These are phyloP conservation scores for Hamamelis virginiana DNA, from an alignment of 164 flowering plant genomes.

Conservation along the genomic window DNA sequence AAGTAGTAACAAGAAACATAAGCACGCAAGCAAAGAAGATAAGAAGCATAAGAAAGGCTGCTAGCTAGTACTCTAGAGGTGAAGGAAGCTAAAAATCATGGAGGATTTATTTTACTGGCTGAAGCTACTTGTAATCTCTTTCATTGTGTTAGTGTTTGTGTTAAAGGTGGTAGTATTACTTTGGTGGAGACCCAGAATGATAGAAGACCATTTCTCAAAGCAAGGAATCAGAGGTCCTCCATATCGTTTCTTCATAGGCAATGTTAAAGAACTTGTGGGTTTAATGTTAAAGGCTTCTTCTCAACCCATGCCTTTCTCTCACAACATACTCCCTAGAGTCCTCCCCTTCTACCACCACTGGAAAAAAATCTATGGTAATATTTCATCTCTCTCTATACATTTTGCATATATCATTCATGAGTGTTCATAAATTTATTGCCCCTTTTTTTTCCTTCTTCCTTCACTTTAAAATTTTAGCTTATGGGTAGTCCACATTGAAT, in stretches of 20 bases:
- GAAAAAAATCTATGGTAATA: conserved; percentile 94
- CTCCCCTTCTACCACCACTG: conserved; percentile 97
- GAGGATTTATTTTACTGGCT: conserved; percentile 21
- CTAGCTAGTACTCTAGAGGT: no score
- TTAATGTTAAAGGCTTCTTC: conserved; percentile 79
- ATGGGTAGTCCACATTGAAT: no score
- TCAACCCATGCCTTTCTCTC: conserved; percentile 81
- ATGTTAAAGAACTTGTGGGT: conserved; percentile 73
- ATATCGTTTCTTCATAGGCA: conserved; percentile 87
- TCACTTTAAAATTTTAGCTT: no score
- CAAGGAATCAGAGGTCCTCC: conserved; percentile 98
- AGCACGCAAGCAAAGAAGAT: conserved; percentile 13
- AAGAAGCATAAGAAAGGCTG: conserved; percentile 15
- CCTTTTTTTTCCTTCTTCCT: no score
- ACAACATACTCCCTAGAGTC: conserved; percentile 93
- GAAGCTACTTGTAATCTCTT: conserved; percentile 24
- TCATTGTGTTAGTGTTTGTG: conserved; percentile 28
- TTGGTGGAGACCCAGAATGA: conserved; percentile 90
- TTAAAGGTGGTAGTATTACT: conserved; percentile 42
- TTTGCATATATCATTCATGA: no score
- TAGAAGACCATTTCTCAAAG: conserved; percentile 73
- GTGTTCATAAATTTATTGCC: no score
- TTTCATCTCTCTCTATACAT: neutral
- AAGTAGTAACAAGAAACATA: conserved; percentile 13
- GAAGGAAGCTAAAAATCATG: conserved; percentile 4